phyloP scores from a whole-genome alignment of 495 filamentous ascomycete species.

The Xylaria grammica region DNA sequence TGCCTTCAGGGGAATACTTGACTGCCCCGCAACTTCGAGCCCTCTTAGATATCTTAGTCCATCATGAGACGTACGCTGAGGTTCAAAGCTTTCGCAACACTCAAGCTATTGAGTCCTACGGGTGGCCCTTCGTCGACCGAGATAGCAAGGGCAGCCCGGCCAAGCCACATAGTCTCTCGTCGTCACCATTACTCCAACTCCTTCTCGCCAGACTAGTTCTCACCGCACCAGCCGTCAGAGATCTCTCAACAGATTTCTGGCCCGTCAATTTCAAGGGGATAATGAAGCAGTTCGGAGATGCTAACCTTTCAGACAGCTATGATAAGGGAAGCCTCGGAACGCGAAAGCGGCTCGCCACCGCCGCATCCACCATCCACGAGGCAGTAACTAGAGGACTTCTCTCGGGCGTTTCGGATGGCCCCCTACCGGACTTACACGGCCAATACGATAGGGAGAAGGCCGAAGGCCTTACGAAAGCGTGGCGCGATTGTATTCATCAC shows the following conservation, averaged over 20 bases:
- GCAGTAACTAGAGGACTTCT: conserved; percentile 61
- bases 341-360: conserved; percentile 69
- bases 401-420: conserved; percentile 51
- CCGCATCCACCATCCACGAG: conserved; percentile 64
- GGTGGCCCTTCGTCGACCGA: conserved; percentile 55
- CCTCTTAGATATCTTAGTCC: conserved; percentile 70
- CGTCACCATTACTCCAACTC: conserved; percentile 62
- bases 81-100: conserved; percentile 64
- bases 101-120: conserved; percentile 59
- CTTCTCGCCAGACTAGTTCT: conserved; percentile 63
- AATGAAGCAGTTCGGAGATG: conserved; percentile 56
- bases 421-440: conserved; percentile 35
- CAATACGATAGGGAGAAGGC: conserved; percentile 60
- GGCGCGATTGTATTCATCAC: conserved; percentile 61
- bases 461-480: conserved; percentile 58
- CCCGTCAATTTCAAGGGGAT: conserved; percentile 51
- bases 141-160: conserved; percentile 12
- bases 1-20: conserved; percentile 32
- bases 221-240: conserved; percentile 60
- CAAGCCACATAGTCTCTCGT: conserved; percentile 36
- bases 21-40: conserved; percentile 60
- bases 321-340: conserved; percentile 69
- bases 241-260: conserved; percentile 65
- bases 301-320: conserved; percentile 69
- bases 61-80: conserved; percentile 66